Evolutionary conservation across 176 grass and related monocot genomes (phyloP).

Genomic region (Poa annua): DNA sequence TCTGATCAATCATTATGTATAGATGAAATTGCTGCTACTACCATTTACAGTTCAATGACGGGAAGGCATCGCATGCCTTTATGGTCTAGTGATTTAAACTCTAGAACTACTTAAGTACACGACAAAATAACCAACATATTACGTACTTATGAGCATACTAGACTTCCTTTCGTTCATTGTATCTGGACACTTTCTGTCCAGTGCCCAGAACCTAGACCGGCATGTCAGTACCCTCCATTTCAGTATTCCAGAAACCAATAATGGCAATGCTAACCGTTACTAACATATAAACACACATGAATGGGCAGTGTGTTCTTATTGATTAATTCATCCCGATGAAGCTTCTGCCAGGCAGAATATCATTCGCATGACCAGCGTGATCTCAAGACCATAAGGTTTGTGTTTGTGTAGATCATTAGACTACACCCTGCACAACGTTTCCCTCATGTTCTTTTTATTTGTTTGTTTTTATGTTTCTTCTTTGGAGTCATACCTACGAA

Average conservation of each 20-base stretch:
- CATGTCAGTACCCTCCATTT: background rate
- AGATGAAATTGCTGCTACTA: too few relatives aligned
- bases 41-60: too few relatives aligned
- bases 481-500: background rate
- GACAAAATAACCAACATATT: background rate
- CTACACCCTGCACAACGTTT: background rate
- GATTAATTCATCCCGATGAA: background rate
- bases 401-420: background rate
- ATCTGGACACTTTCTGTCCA: constrained; percentile 13
- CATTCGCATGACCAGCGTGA: background rate
- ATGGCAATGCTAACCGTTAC: background rate
- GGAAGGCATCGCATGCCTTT: too few relatives aligned
- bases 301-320: background rate
- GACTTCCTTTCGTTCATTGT: constrained; percentile 5
- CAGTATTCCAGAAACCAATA: background rate
- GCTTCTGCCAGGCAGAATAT: background rate
- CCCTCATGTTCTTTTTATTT: background rate
- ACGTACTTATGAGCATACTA: background rate
- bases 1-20: too few relatives aligned
- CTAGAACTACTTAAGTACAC: background rate
- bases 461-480: background rate
- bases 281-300: constrained; percentile 3
- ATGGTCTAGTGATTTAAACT: too few relatives aligned
- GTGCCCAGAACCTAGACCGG: constrained; percentile 23
- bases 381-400: constrained; percentile 22